Base-by-base conservation (phyloP, 192 early-diverging fungal genomes). In the Backusella parvicylindrica region DNA sequence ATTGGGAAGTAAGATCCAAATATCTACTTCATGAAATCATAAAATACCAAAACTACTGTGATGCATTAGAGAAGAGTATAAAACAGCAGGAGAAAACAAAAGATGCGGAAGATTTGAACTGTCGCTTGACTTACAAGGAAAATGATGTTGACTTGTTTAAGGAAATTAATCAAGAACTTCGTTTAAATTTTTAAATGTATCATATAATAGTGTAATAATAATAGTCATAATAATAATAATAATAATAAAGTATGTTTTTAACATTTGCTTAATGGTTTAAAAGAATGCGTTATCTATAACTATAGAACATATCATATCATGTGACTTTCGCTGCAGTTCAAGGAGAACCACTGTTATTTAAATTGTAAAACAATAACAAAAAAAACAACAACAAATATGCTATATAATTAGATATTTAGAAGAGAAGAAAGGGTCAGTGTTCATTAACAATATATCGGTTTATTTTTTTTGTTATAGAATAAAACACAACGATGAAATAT, bases 21-120 rank as follows among this genome's bases (percentile, higher is more conserved):
- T 89, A 91, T 75, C 79, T 94, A 37, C 77, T 94, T 47, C 86
- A 91, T 77, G 93, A 94, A 84, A 91, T 93, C 72, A 90, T 94
- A 78, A 94, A 93, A 70, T 93, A 94, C 72, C 90, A 92, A 77
- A 91, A 90, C 73, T 94, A 94, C 71, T 89, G 89, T 3, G 93
- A 94, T 68, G 86, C 85, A n/a, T 71, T 94, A 75, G 89, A 92
- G 74, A 88, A 87, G 33, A 66, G 71, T n/a, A 68, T 73, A 6
- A 26, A 60, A 28, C 53, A 60, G 26, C 76, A 71, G 18, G 18
- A 41, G 7, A 63, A 64, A 32, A 28, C 28, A 60, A 60, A 60
- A 60, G 53, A 60, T 13, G 53, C 26, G 26, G 26, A 60, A 28
- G 53, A 60, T 11, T 26, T 60, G 12, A 60, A 28, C 32, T 33